Evolutionary conservation across 1,139 yeast species (phyloP).

Genomic region (Suhomyces ambrosiae): DNA sequence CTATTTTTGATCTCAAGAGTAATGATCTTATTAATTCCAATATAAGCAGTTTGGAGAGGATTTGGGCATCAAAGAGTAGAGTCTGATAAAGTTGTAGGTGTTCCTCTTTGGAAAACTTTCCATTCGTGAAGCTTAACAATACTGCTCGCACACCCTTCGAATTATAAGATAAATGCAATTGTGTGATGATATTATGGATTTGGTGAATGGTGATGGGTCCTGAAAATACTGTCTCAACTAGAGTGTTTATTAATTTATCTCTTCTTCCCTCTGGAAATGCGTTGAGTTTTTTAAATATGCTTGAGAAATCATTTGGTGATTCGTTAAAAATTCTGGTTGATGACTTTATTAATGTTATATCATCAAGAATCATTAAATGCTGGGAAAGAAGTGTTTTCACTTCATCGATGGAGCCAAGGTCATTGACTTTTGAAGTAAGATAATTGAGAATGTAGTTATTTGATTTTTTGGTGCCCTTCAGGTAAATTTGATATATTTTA

Average conservation of each 20-base stretch:
- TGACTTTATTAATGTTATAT: slow-evolving; percentile 6
- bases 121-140: slow-evolving; percentile 1
- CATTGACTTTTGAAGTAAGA: slow-evolving; percentile 11
- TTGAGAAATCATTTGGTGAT: slow-evolving; percentile 3
- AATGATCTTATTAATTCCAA: slow-evolving; percentile 28
- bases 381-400: slow-evolving; percentile 9
- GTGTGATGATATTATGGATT: slow-evolving; percentile 2
- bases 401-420: slow-evolving; percentile 5
- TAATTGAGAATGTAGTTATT: slow-evolving; percentile 18
- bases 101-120: not conserved
- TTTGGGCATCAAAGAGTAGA: slow-evolving; percentile 9
- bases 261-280: slow-evolving; percentile 4
- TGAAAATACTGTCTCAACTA: slow-evolving; percentile 1
- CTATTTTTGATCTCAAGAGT: slow-evolving; percentile 19
- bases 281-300: slow-evolving; percentile 4
- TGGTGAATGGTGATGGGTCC: not conserved
- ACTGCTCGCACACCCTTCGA: slow-evolving; percentile 5
- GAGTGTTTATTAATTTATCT: slow-evolving; percentile 1
- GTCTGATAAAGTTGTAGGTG: slow-evolving; percentile 4
- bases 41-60: slow-evolving; percentile 21
- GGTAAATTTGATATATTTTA: slow-evolving; percentile 15
- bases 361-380: slow-evolving; percentile 10
- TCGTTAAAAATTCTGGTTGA: slow-evolving; percentile 5
- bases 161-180: slow-evolving; percentile 7
- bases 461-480: slow-evolving; percentile 8